A percentile compares a stretch with the other conserved stretches of the same genome.
Evolutionary conservation across 108 stramenopile genomes (phyloP).

Genomic region (Conticribra guillardii): DNA sequence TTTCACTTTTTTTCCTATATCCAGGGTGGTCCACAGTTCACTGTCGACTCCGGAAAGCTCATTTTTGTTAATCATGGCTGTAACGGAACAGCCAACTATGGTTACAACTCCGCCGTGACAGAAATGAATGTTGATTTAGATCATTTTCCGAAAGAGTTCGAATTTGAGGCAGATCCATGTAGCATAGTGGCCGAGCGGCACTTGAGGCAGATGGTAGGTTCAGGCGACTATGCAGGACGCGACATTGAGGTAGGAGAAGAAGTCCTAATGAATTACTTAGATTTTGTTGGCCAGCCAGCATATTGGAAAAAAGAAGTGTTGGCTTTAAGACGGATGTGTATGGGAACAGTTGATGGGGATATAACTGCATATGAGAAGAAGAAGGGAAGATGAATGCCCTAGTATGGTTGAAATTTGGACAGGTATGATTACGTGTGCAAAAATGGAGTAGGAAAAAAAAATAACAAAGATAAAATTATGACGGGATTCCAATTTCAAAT

Average conservation of each 20-base stretch:
- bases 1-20: not conserved
- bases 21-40: slow-evolving; percentile 24
- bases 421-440: too few relatives aligned
- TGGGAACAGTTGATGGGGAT: not conserved
- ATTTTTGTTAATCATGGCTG: slow-evolving; percentile 43
- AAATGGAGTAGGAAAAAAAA: too few relatives aligned
- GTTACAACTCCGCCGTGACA: slow-evolving; percentile 1
- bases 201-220: slow-evolving; percentile 15
- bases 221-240: not conserved
- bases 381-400: too few relatives aligned
- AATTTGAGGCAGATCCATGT: slow-evolving; percentile 12
- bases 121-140: slow-evolving; percentile 7
- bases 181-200: slow-evolving; percentile 29
- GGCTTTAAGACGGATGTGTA: not conserved
- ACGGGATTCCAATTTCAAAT: too few relatives aligned
- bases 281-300: not conserved
- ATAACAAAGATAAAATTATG: too few relatives aligned
- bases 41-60: slow-evolving; percentile 30
- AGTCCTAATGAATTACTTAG: slow-evolving; percentile 17
- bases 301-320: not conserved
- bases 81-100: slow-evolving; percentile 37
- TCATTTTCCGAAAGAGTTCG: not conserved
- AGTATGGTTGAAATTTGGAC: too few relatives aligned
- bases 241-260: slow-evolving; percentile 28
- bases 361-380: not conserved